phyloP scores from a whole-genome alignment of 2,329 filamentous ascomycete species.

The Talaromyces pinophilus region DNA sequence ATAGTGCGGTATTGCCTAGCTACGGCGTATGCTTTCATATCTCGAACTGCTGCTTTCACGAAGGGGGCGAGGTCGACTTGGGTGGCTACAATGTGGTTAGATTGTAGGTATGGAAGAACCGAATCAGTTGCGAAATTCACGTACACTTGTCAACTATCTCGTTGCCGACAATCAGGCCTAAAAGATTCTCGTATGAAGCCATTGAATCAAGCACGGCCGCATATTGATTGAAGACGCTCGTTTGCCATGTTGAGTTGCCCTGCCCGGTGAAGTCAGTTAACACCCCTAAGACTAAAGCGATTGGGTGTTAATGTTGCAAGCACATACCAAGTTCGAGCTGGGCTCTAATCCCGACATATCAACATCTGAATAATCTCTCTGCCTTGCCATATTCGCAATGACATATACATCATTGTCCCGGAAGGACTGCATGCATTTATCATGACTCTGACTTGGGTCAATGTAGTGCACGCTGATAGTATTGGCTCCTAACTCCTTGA shows the following conservation, averaged over 20 bases:
- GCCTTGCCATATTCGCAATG: constrained; percentile 73
- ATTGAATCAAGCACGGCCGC: neutral
- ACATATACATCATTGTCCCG: constrained; percentile 79
- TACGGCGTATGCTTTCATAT: constrained; percentile 79
- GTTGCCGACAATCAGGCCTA: neutral
- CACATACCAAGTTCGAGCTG: neutral
- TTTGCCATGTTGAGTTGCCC: neutral
- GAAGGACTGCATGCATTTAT: constrained; percentile 78
- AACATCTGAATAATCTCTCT: constrained; percentile 54
- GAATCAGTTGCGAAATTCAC: neutral
- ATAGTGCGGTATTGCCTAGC: constrained; percentile 75
- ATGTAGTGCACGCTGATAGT: constrained; percentile 38
- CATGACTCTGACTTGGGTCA: constrained; percentile 59
- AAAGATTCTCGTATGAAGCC: neutral
- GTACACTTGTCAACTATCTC: neutral
- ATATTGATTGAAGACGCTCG: neutral
- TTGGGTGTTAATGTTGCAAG: neutral
- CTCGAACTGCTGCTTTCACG: constrained; percentile 76
- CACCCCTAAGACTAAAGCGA: neutral
- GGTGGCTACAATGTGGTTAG: constrained; percentile 49
- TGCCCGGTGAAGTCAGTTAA: neutral
- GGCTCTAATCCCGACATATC: neutral
- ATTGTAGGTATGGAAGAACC: neutral
- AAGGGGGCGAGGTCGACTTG: constrained; percentile 79
- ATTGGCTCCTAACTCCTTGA: neutral